These are phyloP conservation scores for Rhododendron williamsianum DNA, from an alignment of 148 eudicot species.

Conservation along the genomic window DNA sequence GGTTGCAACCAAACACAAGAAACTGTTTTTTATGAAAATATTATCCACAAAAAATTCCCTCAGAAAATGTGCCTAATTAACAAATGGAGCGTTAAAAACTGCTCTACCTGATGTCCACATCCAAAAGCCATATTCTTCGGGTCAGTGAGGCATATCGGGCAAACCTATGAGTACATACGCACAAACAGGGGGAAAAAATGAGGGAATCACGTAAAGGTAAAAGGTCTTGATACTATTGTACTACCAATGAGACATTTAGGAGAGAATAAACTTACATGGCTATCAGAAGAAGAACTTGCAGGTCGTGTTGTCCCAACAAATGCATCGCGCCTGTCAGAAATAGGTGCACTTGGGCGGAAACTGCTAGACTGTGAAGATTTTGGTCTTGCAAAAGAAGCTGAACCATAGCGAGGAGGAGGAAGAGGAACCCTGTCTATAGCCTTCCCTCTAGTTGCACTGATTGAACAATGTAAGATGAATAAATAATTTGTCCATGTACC, in stretches of 20 bases:
- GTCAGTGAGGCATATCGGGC: slow-evolving; percentile 42
- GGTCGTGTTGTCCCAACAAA: slow-evolving; percentile 12
- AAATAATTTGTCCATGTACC: background rate
- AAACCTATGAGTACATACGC: slow-evolving; percentile 17
- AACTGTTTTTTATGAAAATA: background rate
- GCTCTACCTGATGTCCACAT: slow-evolving; percentile 54
- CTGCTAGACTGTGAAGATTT: slow-evolving; percentile 28
- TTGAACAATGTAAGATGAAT: slow-evolving; percentile 5
- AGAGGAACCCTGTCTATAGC: slow-evolving; percentile 35
- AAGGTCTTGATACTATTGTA: background rate
- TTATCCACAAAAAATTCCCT: background rate
- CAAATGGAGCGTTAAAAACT: background rate
- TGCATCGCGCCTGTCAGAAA: slow-evolving; percentile 13
- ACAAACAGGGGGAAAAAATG: background rate
- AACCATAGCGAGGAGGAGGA: slow-evolving; percentile 37
- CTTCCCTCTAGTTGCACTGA: slow-evolving; percentile 32
- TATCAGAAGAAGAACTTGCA: slow-evolving; percentile 25
- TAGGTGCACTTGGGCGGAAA: slow-evolving; percentile 25
- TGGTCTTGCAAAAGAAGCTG: slow-evolving; percentile 21
- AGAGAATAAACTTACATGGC: slow-evolving; percentile 17
- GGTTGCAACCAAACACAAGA: background rate
- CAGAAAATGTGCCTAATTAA: background rate
- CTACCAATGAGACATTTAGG: background rate
- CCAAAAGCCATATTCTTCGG: slow-evolving; percentile 53
- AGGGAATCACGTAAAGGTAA: background rate